Conservation (phyloP, 352 stramenopile genomes). For the Globisporangium barbulae region DNA sequence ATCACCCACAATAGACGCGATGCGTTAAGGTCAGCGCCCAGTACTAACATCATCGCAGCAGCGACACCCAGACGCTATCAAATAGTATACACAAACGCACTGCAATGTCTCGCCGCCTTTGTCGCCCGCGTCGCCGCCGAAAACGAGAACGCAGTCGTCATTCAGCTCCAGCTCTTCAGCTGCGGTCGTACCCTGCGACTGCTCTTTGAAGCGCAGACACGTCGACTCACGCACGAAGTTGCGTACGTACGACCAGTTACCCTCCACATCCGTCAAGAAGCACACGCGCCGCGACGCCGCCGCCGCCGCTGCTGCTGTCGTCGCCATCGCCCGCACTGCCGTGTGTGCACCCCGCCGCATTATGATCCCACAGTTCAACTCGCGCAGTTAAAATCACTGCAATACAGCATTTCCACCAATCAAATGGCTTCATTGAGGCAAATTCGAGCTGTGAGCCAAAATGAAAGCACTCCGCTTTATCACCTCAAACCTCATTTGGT, state of each 20-base stretch:
- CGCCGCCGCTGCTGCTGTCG: conserved; percentile 4
- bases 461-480: background rate
- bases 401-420: conserved; percentile 3
- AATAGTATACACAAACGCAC: conserved; percentile 20
- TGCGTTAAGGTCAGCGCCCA: too few relatives aligned
- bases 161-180: conserved; percentile 43
- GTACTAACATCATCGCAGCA: too few relatives aligned
- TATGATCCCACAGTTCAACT: conserved; percentile 2
- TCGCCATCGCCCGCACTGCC: background rate
- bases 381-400: background rate
- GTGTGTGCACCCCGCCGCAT: background rate
- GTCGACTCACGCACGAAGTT: conserved; percentile 57
- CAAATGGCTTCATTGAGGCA: background rate
- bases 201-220: conserved; percentile 43
- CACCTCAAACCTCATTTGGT: conserved; percentile 5
- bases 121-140: conserved; percentile 89
- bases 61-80: background rate
- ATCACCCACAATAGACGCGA: background rate
- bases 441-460: background rate
- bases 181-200: background rate
- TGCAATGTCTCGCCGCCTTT: conserved; percentile 88
- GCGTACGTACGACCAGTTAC: conserved; percentile 78
- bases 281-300: conserved; percentile 37
- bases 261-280: conserved; percentile 78
- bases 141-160: conserved; percentile 84